Evolutionary conservation across 106 monocot genomes (phyloP).

Genomic region (Dendrobium nobile): DNA sequence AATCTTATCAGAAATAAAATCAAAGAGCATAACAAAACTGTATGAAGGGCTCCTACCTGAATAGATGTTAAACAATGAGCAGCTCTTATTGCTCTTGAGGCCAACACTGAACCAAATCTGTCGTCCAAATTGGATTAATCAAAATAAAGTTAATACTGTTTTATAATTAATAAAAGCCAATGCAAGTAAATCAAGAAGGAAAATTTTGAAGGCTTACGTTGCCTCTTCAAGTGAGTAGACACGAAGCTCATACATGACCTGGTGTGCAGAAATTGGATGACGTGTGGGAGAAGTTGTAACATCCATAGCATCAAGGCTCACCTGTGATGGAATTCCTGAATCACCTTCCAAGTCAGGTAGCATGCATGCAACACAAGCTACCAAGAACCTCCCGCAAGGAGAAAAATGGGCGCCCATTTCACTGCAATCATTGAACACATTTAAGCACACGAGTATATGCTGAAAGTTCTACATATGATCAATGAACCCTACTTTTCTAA

Average conservation of each 20-base stretch:
- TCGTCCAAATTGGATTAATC: constrained; percentile 11
- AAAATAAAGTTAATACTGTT: background rate
- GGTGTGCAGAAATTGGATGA: constrained; percentile 76
- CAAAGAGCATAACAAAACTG: background rate
- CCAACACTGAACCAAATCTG: constrained; percentile 76
- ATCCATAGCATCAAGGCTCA: constrained; percentile 47
- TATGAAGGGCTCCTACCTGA: constrained; percentile 40
- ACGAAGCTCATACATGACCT: constrained; percentile 92
- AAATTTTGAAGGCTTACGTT: constrained; percentile 41
- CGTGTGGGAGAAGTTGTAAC: constrained; percentile 79
- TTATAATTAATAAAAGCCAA: background rate
- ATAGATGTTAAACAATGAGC: constrained; percentile 98
- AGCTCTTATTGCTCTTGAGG: constrained; percentile 94
- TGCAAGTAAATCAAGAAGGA: background rate
- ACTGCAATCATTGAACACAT: no score
- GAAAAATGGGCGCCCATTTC: no score
- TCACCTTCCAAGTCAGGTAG: constrained; percentile 79
- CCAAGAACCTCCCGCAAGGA: constrained; percentile 92
- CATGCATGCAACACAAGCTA: constrained; percentile 93
- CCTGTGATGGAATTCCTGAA: constrained; percentile 49
- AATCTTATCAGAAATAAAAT: background rate
- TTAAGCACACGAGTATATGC: background rate
- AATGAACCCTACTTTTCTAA: background rate
- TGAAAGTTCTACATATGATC: background rate
- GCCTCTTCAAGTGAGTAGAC: constrained; percentile 91